Percentiles rank a stretch among this genome's conserved stretches.
Conservation (phyloP, 2,329 filamentous ascomycete species). For the Pochonia chlamydosporia region DNA sequence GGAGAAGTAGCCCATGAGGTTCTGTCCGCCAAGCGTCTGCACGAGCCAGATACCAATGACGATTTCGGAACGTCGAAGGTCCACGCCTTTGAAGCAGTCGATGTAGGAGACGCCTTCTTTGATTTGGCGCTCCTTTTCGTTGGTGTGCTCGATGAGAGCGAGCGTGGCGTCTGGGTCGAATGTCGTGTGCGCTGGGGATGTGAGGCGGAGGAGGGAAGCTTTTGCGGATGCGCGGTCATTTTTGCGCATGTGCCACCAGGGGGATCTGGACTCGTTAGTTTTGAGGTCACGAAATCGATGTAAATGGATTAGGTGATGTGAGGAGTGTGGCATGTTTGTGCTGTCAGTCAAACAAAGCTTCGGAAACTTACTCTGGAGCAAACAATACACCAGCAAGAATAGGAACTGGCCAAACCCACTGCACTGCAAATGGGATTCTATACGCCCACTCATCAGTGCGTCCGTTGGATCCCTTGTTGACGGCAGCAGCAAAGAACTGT, state of each 20-base stretch:
- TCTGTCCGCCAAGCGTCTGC: constrained; percentile 41
- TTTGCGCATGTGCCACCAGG: constrained; percentile 46
- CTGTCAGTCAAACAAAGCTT: no score
- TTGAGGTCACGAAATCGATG: no score
- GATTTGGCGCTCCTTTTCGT: constrained; percentile 39
- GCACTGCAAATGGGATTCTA: constrained; percentile 43
- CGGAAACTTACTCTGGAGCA: constrained; percentile 36
- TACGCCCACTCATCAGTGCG: constrained; percentile 41
- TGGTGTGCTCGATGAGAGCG: constrained; percentile 49
- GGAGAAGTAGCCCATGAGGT: constrained; percentile 42
- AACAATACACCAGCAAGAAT: constrained; percentile 38
- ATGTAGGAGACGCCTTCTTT: constrained; percentile 38
- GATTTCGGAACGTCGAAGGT: constrained; percentile 49
- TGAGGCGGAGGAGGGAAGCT: constrained; percentile 35
- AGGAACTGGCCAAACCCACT: constrained; percentile 47
- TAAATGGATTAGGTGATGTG: no score
- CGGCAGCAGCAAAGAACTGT: constrained; percentile 43
- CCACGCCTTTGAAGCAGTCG: constrained; percentile 47
- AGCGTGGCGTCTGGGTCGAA: constrained; percentile 43
- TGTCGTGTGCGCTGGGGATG: constrained; percentile 27
- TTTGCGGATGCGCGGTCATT: constrained; percentile 34
- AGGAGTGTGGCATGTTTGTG: no score
- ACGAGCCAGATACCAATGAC: constrained; percentile 43
- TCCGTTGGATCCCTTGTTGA: constrained; percentile 36
- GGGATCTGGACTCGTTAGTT: constrained; percentile 23